phyloP scores from a whole-genome alignment of 2,329 filamentous ascomycete genomes.

The Trichoderma atrobrunneum region DNA sequence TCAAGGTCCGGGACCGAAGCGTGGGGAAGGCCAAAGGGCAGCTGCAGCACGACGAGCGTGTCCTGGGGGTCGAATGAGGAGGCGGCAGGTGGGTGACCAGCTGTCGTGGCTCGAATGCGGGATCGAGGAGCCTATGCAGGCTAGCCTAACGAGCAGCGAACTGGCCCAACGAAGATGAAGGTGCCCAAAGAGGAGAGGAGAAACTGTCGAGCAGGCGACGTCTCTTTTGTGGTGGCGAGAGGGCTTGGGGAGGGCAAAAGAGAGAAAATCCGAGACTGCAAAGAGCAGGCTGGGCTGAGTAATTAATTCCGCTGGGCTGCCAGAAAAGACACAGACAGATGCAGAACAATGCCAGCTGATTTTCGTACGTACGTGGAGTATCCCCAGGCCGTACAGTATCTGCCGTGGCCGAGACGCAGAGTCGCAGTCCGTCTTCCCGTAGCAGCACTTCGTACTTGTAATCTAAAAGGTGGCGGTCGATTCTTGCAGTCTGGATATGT shows the following conservation, averaged over 20 bases:
- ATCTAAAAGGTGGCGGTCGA: neutral
- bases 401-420: neutral
- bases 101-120: slow-evolving; percentile 43
- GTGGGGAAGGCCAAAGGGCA: slow-evolving; percentile 34
- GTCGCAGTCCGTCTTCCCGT: neutral
- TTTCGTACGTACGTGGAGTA: neutral
- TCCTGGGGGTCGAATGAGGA: slow-evolving; percentile 32
- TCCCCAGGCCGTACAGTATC: neutral
- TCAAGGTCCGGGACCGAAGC: slow-evolving; percentile 26
- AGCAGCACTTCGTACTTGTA: neutral
- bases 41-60: slow-evolving; percentile 29
- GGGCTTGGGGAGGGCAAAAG: neutral
- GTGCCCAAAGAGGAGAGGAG: slow-evolving; percentile 17
- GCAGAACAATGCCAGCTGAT: neutral
- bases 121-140: slow-evolving; percentile 38
- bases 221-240: neutral
- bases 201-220: slow-evolving; percentile 2
- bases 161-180: slow-evolving; percentile 30
- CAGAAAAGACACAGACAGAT: neutral
- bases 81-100: slow-evolving; percentile 29
- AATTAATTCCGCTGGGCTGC: slow-evolving; percentile 1
- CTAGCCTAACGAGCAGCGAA: slow-evolving; percentile 35
- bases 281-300: neutral
- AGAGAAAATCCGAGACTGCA: neutral
- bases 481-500: slow-evolving; percentile 8